Evolutionary conservation across 495 filamentous ascomycete genomes (phyloP).

Genomic region (Aspergillus avenaceus): DNA sequence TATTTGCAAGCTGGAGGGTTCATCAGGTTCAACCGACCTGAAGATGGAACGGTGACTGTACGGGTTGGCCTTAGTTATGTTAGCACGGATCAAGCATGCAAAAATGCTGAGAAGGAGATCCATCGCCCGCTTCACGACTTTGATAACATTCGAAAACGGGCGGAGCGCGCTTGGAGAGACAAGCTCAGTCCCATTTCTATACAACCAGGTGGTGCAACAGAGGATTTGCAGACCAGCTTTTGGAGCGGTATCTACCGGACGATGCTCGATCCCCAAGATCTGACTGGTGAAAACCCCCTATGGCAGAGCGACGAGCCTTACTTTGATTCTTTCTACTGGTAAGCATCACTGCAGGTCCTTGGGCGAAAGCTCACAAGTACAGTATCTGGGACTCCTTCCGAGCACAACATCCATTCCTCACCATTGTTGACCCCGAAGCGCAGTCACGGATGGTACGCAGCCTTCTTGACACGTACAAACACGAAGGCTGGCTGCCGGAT

Average conservation of each 20-base stretch:
- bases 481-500: conserved; percentile 68
- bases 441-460: conserved; percentile 64
- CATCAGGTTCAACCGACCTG: conserved; percentile 48
- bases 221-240: conserved; percentile 56
- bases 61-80: conserved; percentile 72
- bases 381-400: conserved; percentile 61
- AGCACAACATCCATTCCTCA: conserved; percentile 60
- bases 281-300: conserved; percentile 68
- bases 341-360: conserved; percentile 7
- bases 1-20: conserved; percentile 69
- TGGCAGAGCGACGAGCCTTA: conserved; percentile 70
- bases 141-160: conserved; percentile 27
- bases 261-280: conserved; percentile 71
- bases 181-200: conserved; percentile 48
- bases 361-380: conserved; percentile 8
- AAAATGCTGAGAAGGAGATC: conserved; percentile 57
- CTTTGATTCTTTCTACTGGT: conserved; percentile 55
- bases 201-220: conserved; percentile 34
- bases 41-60: conserved; percentile 46
- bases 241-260: conserved; percentile 48
- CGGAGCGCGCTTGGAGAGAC: conserved; percentile 45
- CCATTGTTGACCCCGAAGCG: conserved; percentile 58
- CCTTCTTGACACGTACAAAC: conserved; percentile 67
- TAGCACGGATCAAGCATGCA: conserved; percentile 58
- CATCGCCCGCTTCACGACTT: conserved; percentile 28